phyloP scores from a whole-genome alignment of 768 basidiomycete genomes.

The Chalciporus pseudorubinellus region DNA sequence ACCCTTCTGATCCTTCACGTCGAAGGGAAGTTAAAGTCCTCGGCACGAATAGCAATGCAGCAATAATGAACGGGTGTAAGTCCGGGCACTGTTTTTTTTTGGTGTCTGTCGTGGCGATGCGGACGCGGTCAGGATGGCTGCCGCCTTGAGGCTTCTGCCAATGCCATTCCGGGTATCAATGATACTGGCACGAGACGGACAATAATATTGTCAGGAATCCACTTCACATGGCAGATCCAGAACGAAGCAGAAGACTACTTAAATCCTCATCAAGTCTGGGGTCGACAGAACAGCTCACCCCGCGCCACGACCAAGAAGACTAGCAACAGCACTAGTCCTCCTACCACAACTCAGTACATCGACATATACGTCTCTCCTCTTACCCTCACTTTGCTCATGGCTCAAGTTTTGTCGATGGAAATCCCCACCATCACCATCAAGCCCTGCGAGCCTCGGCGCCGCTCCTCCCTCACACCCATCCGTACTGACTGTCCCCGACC shows the following conservation, averaged over 20 bases:
- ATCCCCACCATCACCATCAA: constrained; percentile 13
- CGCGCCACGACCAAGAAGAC: constrained; percentile 1
- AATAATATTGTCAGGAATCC: background rate
- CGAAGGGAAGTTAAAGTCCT: background rate
- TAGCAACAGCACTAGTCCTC: too few species aligned
- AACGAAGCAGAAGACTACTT: constrained; percentile 1
- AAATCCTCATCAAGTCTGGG: background rate
- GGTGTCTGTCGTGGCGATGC: background rate
- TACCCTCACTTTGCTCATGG: constrained; percentile 3
- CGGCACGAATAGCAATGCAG: constrained; percentile 12
- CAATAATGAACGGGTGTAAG: constrained; percentile 6
- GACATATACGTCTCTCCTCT: background rate
- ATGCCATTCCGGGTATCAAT: background rate
- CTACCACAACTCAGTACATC: background rate
- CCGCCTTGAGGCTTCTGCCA: constrained; percentile 5
- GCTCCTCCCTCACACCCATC: constrained; percentile 18
- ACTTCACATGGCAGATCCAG: constrained; percentile 6
- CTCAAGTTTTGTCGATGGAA: background rate
- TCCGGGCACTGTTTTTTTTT: background rate
- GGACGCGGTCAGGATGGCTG: too few species aligned
- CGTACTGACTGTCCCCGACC: constrained; percentile 43
- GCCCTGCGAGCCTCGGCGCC: constrained; percentile 12
- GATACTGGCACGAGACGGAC: background rate
- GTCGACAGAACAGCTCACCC: constrained; percentile 1
- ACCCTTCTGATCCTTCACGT: background rate